A percentile compares a stretch with the other conserved stretches of the same genome.
Evolutionary conservation across 306 rosid genomes (phyloP).

Genomic region (Vicia sativa): DNA sequence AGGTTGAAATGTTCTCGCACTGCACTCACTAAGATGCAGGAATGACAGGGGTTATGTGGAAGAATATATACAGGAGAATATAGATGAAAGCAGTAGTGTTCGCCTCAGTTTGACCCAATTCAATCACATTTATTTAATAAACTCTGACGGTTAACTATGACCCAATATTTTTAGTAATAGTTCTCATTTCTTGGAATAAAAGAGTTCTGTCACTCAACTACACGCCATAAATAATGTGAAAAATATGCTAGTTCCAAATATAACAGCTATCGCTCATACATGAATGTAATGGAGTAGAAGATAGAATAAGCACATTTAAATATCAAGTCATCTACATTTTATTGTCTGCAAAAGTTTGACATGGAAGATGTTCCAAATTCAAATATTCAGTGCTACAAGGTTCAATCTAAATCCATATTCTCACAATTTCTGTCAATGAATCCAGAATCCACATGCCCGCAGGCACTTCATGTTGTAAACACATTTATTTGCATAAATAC

Average conservation of each 20-base stretch:
- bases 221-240: neutral
- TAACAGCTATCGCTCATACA: neutral
- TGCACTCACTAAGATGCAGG: neutral
- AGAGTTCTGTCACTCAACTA: neutral
- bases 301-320: neutral
- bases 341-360: neutral
- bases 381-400: slow-evolving; percentile 34
- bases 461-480: slow-evolving; percentile 40
- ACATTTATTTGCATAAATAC: slow-evolving; percentile 55
- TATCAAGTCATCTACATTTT: slow-evolving; percentile 19
- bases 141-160: neutral
- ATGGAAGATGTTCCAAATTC: slow-evolving; percentile 18
- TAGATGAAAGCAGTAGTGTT: neutral
- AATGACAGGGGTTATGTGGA: neutral
- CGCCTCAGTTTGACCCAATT: neutral
- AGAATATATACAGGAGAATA: neutral
- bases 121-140: neutral
- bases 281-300: neutral
- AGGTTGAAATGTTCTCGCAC: neutral
- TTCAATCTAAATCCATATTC: slow-evolving; percentile 22
- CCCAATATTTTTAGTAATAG: neutral
- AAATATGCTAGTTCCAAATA: neutral
- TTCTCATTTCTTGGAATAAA: neutral
- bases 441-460: slow-evolving; percentile 33
- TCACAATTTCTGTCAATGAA: slow-evolving; percentile 30